Evolutionary conservation across 2,329 filamentous ascomycete species (phyloP).

Genomic region (Aspergillus ibericus): DNA sequence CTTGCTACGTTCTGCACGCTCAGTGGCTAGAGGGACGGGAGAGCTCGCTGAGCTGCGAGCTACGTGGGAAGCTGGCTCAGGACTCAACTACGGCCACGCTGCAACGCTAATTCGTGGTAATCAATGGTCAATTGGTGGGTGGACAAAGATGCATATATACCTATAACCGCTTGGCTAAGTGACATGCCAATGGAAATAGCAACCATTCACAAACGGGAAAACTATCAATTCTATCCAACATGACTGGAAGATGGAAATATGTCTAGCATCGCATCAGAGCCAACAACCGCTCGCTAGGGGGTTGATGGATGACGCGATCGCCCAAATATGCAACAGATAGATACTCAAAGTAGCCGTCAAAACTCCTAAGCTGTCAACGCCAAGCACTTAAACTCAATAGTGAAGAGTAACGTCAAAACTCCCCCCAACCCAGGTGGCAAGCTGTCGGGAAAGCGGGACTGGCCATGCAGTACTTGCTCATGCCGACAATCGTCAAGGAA

Average conservation of each 20-base stretch:
- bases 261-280: conserved; percentile 8
- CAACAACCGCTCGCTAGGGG: conserved; percentile 1
- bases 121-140: conserved; percentile 13
- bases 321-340: conserved; percentile 12
- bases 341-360: conserved; percentile 13
- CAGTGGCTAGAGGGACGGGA: conserved; percentile 12
- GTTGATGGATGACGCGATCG: conserved; percentile 3
- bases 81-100: conserved; percentile 14
- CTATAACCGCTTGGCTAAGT: conserved; percentile 19
- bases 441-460: conserved; percentile 8
- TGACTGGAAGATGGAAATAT: conserved; percentile 11
- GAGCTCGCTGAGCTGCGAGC: conserved; percentile 6
- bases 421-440: conserved; percentile 15
- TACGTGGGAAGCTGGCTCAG: conserved; percentile 3
- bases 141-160: conserved; percentile 21
- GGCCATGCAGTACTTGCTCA: conserved; percentile 18
- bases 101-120: conserved; percentile 6
- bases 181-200: conserved; percentile 18
- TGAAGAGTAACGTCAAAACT: conserved; percentile 8
- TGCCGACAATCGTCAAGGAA: conserved; percentile 10
- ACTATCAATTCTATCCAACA: conserved; percentile 16
- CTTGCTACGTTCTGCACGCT: conserved; percentile 20
- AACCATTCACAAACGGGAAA: conserved; percentile 6
- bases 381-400: conserved; percentile 18
- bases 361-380: conserved; percentile 28